Evolutionary conservation across 352 stramenopile genomes (phyloP).

Genomic region (Globisporangium splendens): DNA sequence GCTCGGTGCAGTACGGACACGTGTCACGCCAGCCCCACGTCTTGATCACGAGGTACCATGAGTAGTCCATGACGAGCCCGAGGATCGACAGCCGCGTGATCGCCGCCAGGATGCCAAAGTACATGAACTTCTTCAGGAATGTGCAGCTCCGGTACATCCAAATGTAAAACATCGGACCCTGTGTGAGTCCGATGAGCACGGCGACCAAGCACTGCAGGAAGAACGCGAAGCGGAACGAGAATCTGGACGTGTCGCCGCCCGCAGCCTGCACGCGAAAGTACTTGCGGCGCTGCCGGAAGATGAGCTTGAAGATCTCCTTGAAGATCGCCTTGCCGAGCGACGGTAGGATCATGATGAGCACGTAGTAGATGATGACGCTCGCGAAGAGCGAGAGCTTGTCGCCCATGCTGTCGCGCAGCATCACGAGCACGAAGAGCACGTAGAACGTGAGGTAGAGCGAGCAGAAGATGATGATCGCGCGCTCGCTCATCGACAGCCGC

Average conservation of each 20-base stretch:
- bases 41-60: conserved; percentile 54
- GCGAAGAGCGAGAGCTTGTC: conserved; percentile 32
- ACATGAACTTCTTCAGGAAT: conserved; percentile 69
- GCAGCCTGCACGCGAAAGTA: conserved; percentile 50
- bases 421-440: conserved; percentile 64
- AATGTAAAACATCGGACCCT: conserved; percentile 64
- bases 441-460: conserved; percentile 77
- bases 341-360: conserved; percentile 47
- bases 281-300: conserved; percentile 66
- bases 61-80: conserved; percentile 41
- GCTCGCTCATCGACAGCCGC: conserved; percentile 47
- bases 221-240: conserved; percentile 63
- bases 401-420: conserved; percentile 42
- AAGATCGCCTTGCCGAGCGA: conserved; percentile 63
- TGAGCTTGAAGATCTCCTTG: conserved; percentile 76
- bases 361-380: conserved; percentile 47
- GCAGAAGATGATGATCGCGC: conserved; percentile 61
- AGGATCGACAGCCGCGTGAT: conserved; percentile 56
- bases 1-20: conserved; percentile 66
- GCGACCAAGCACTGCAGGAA: conserved; percentile 49
- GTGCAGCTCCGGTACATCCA: conserved; percentile 54
- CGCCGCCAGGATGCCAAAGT: conserved; percentile 52
- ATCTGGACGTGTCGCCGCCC: conserved; percentile 35
- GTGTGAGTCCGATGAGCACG: conserved; percentile 42
- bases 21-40: conserved; percentile 57